These are phyloP conservation scores for Candida anutae DNA, from an alignment of 1,139 yeast genomes.

Conservation along the genomic window DNA sequence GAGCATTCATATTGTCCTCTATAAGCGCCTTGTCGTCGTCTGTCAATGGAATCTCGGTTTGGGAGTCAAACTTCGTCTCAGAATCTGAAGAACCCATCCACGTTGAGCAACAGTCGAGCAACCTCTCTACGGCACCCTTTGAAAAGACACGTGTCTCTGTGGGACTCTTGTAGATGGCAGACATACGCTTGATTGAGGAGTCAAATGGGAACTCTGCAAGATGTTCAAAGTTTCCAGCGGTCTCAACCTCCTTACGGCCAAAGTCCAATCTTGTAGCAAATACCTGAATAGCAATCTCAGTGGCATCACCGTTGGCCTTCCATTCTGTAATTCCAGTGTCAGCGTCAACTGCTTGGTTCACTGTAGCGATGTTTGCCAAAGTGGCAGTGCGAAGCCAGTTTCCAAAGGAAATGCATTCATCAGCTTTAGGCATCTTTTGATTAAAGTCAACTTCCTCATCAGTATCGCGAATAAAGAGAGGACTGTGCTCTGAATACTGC, in stretches of 20 bases:
- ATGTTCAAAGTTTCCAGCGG: conserved; percentile 11
- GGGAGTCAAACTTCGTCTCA: conserved; percentile 9
- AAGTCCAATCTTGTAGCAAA: conserved; percentile 19
- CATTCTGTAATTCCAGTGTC: conserved; percentile 20
- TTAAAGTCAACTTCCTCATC: conserved; percentile 26
- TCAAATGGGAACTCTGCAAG: conserved; percentile 27
- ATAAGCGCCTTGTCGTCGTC: conserved; percentile 18
- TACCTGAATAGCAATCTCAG: conserved; percentile 31
- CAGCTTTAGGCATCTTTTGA: conserved; percentile 6
- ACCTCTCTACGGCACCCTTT: conserved; percentile 49
- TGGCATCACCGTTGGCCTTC: conserved; percentile 33
- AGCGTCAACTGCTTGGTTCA: conserved; percentile 17
- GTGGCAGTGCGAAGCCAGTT: conserved; percentile 25
- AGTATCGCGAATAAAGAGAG: conserved; percentile 16
- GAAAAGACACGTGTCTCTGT: conserved; percentile 22
- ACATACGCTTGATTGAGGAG: conserved; percentile 39
- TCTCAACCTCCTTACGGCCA: conserved; percentile 13
- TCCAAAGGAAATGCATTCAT: conserved; percentile 4
- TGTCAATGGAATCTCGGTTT: conserved; percentile 12
- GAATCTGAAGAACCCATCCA: conserved; percentile 21
- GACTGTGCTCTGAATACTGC: conserved; percentile 15
- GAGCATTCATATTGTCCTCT: conserved; percentile 25
- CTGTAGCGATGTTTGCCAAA: conserved; percentile 27
- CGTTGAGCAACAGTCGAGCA: conserved; percentile 30
- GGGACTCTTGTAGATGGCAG: conserved; percentile 27